A percentile compares a stretch with the other conserved stretches of the same genome.
Conservation (phyloP, 257 asterid genomes). For the Marsdenia floribunda region DNA sequence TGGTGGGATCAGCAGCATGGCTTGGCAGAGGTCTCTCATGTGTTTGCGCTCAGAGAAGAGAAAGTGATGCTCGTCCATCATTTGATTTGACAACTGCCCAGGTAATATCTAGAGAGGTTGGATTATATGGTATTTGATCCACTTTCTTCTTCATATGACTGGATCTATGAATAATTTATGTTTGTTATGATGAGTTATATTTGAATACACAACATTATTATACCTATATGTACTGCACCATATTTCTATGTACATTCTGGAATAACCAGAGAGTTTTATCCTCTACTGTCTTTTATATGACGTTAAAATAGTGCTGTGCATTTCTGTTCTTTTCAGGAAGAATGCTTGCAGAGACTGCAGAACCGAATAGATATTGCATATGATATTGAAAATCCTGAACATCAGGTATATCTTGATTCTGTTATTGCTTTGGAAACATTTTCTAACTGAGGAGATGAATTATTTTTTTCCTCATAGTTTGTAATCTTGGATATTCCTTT, state of each 20-base stretch:
- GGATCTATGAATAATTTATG: background rate
- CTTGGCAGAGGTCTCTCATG: constrained; percentile 95
- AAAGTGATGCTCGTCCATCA: constrained; percentile 85
- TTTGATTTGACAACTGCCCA: constrained; percentile 86
- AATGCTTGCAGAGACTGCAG: constrained; percentile 76
- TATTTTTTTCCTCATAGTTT: background rate
- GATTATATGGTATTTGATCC: constrained; percentile 5
- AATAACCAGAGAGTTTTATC: background rate
- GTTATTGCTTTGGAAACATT: constrained; percentile 1
- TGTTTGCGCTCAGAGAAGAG: constrained; percentile 94
- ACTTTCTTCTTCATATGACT: background rate
- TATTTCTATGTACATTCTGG: background rate
- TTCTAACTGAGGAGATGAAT: constrained; percentile 1
- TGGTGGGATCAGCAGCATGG: constrained; percentile 99
- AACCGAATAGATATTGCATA: constrained; percentile 74
- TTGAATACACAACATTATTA: background rate
- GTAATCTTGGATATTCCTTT: constrained; percentile 8
- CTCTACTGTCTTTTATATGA: background rate
- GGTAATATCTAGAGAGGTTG: constrained; percentile 37
- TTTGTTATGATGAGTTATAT: constrained; percentile 4
- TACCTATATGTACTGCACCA: background rate
- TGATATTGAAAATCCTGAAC: constrained; percentile 74
- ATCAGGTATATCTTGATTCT: constrained; percentile 56
- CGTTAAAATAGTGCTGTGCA: background rate
- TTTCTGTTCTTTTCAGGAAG: constrained; percentile 58